phyloP scores from a whole-genome alignment of 1,284 basidiomycete species.

The Cutaneotrichosporon sp. region DNA sequence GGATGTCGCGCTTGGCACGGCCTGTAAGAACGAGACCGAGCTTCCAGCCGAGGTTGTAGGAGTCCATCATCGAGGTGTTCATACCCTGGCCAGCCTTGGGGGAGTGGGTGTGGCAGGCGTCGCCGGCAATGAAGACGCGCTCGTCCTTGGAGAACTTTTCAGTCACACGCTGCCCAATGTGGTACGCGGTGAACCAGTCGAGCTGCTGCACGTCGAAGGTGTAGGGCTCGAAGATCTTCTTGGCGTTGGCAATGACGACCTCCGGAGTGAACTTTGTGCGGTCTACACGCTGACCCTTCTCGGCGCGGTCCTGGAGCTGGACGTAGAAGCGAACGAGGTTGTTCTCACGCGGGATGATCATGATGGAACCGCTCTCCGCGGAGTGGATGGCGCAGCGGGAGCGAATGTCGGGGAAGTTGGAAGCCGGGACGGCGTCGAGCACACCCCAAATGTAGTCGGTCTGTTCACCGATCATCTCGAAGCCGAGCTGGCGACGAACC shows the following conservation, averaged over 20 bases:
- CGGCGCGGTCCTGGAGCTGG: constrained; percentile 9
- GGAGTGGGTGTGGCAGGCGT: constrained; percentile 37
- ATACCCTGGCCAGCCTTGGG: constrained; percentile 40
- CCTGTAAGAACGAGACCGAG: constrained; percentile 53
- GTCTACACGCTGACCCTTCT: constrained; percentile 12
- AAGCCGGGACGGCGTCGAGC: constrained; percentile 17
- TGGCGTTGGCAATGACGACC: constrained; percentile 29
- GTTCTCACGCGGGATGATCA: constrained; percentile 21
- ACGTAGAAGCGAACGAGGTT: constrained; percentile 19
- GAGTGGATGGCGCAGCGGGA: constrained; percentile 18
- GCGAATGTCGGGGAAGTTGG: constrained; percentile 21
- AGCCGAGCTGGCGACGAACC: constrained; percentile 18
- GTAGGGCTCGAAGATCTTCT: constrained; percentile 37
- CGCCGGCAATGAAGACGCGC: constrained; percentile 38
- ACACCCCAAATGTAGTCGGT: constrained; percentile 26
- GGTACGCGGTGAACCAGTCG: constrained; percentile 42
- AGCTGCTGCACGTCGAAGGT: constrained; percentile 29
- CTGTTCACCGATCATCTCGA: constrained; percentile 23
- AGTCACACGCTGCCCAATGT: constrained; percentile 36
- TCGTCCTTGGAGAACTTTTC: constrained; percentile 16
- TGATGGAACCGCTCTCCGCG: constrained; percentile 8
- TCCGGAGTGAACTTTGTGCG: constrained; percentile 28
- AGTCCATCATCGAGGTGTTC: constrained; percentile 36
- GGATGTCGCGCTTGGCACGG: constrained; percentile 60
- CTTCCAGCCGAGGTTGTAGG: constrained; percentile 52